These are phyloP conservation scores for Penicillium malachiteum DNA, from an alignment of 495 filamentous ascomycete genomes.

Conservation along the genomic window DNA sequence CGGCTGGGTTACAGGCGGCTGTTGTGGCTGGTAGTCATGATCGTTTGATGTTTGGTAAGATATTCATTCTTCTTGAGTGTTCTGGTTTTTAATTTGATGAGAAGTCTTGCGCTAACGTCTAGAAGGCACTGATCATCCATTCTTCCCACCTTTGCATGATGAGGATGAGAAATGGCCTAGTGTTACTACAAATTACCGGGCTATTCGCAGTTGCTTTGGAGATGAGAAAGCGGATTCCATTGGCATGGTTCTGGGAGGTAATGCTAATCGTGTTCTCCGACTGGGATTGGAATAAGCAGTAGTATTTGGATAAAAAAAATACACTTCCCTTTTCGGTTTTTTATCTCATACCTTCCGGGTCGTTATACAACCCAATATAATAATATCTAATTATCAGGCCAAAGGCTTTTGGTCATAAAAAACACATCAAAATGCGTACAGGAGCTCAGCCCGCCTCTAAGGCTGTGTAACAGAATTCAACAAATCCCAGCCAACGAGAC, in stretches of 20 bases:
- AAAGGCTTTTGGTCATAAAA: background rate
- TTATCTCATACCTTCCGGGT: no score
- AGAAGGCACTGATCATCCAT: constrained; percentile 83
- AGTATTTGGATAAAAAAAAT: no score
- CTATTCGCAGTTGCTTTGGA: constrained; percentile 61
- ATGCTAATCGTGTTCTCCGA: constrained; percentile 64
- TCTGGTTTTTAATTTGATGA: background rate
- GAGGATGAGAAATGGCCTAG: constrained; percentile 73
- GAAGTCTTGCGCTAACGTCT: constrained; percentile 11
- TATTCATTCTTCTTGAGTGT: background rate
- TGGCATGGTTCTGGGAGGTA: constrained; percentile 61
- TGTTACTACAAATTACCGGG: constrained; percentile 72
- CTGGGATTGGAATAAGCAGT: constrained; percentile 28
- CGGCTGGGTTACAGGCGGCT: constrained; percentile 73
- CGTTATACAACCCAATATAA: no score
- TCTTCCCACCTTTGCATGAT: constrained; percentile 78
- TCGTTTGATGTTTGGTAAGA: constrained; percentile 71
- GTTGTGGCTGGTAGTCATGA: constrained; percentile 52
- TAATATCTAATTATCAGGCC: no score
- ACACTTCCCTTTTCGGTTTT: no score
- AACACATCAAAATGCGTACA: background rate
- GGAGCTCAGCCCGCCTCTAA: background rate
- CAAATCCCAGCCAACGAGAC: constrained; percentile 50
- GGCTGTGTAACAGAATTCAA: constrained; percentile 10
- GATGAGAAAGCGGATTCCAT: constrained; percentile 47